phyloP scores from a whole-genome alignment of 2,329 filamentous ascomycete species.

The Penicillium sp. region DNA sequence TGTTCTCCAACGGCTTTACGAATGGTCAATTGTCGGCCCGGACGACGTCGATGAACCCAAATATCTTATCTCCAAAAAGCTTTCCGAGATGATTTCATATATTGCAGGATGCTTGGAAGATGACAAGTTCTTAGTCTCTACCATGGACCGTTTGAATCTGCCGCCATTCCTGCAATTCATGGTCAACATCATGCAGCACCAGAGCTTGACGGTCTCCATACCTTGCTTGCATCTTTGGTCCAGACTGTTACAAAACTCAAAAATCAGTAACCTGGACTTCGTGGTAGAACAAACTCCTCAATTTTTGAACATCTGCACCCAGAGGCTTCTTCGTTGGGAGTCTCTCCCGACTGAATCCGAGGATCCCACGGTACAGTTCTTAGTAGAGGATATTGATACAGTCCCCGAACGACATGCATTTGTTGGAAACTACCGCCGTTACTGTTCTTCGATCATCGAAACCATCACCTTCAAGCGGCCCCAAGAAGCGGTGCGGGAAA shows the following conservation, averaged over 20 bases:
- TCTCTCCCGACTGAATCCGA: conserved; percentile 76
- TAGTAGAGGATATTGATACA: conserved; percentile 93
- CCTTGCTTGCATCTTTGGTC: conserved; percentile 89
- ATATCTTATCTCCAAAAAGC: conserved; percentile 88
- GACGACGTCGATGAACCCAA: conserved; percentile 86
- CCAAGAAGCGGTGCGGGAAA: conserved; percentile 80
- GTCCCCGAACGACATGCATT: conserved; percentile 92
- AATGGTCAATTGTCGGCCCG: conserved; percentile 75
- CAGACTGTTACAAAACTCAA: conserved; percentile 69
- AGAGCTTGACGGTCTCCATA: conserved; percentile 89
- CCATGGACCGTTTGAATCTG: conserved; percentile 57
- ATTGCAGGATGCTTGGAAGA: conserved; percentile 81
- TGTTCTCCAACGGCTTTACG: conserved; percentile 70
- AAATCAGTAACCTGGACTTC: conserved; percentile 59
- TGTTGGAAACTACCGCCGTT: conserved; percentile 89
- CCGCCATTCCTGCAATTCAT: conserved; percentile 76
- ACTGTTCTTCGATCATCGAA: conserved; percentile 84
- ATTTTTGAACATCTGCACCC: conserved; percentile 77
- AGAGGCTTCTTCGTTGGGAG: conserved; percentile 83
- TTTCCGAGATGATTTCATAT: conserved; percentile 88
- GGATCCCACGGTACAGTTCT: conserved; percentile 74
- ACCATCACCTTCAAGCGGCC: conserved; percentile 77
- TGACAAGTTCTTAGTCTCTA: conserved; percentile 66
- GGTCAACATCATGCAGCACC: conserved; percentile 73
- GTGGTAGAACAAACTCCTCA: conserved; percentile 65